A percentile compares a stretch with the other conserved stretches of the same genome.
phyloP scores from a whole-genome alignment of 1,284 basidiomycete genomes.

The Vanrija sp. region DNA sequence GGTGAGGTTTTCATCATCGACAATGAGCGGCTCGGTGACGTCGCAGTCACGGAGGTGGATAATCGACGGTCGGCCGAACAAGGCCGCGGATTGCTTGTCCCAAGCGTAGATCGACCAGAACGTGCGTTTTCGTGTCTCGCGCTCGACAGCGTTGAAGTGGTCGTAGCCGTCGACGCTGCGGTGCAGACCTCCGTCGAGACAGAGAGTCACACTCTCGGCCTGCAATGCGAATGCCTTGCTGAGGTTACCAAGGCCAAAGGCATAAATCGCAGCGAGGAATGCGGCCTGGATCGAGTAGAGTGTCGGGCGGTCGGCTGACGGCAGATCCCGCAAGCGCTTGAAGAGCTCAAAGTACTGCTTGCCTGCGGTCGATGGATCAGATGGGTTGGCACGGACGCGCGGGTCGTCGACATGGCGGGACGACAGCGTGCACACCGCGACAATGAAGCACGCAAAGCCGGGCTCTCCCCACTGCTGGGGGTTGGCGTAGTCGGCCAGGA shows the following conservation, averaged over 20 bases:
- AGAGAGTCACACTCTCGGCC: conserved; percentile 76
- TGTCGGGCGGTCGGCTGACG: conserved; percentile 79
- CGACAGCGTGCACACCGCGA: conserved; percentile 79
- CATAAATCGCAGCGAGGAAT: conserved; percentile 80
- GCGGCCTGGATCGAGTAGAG: conserved; percentile 84
- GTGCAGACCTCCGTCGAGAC: conserved; percentile 76
- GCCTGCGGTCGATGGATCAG: conserved; percentile 76
- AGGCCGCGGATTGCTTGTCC: conserved; percentile 76
- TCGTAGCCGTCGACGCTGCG: conserved; percentile 83
- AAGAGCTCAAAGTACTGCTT: conserved; percentile 85
- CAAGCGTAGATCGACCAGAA: conserved; percentile 89
- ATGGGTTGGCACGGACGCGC: conserved; percentile 72
- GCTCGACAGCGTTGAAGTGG: conserved; percentile 78
- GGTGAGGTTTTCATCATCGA: conserved; percentile 85
- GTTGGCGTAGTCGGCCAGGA: conserved; percentile 81
- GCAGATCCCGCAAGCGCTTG: conserved; percentile 72
- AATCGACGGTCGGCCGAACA: conserved; percentile 81
- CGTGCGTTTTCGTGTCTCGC: conserved; percentile 80
- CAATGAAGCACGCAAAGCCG: conserved; percentile 84
- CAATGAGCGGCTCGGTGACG: conserved; percentile 69
- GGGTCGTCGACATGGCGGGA: conserved; percentile 86
- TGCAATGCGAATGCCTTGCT: conserved; percentile 78
- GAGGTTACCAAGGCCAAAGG: conserved; percentile 79
- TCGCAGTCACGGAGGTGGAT: conserved; percentile 81
- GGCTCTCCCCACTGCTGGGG: conserved; percentile 89